Base-by-base conservation (phyloP, 805 yeast genomes). In the Lachancea mirantina region DNA sequence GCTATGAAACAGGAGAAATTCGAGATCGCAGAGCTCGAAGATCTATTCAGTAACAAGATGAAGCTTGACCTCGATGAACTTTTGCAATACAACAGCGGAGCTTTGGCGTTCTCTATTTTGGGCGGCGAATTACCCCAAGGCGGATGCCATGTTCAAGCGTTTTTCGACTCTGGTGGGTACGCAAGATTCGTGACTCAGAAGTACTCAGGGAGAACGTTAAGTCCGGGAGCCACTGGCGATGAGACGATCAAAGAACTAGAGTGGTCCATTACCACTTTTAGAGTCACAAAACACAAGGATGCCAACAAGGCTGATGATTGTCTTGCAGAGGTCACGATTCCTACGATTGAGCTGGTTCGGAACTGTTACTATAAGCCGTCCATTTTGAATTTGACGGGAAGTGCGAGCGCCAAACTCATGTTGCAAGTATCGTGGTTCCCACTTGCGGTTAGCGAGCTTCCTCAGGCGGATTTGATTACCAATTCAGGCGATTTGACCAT, bases 341-440 rank as follows among this genome's bases (percentile, higher is more conserved):
- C 92, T 22, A 78, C 94, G 0, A 38, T 69, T 18, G 77, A 77
- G 37, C 61, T 87, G 31, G 62, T 88, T 32, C 67, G 74, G 49
- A 70, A 72, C 40, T 70, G 81, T n/a, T 85, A 75, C 53, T 63
- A 71, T 32, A 64, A 71, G 40, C 83, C 88, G 19, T 66, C 69
- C 34, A 64, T 67, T 3, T 38, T 87, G 34, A 65, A 70, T 2
- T 57, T 87, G 41, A 54, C 65, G 11, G 81, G 84, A 14, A 55
- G 68, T 11, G 65, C 69, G 18, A 62, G 65, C 5, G 68, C 73
- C 13, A 69, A 69, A 41, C 58, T 87, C 40, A 70, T 66, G 43
- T 41, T 82, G 11, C 77, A 75, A 45, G 64, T 75, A 18, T 77
- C 84, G 40, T 89, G 85, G 83, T 71, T 85, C 50, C 98, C 98